A percentile compares a stretch with the other conserved stretches of the same genome.
Evolutionary conservation across 257 asterid genomes (phyloP).

Genomic region (Penstemon newberryi): DNA sequence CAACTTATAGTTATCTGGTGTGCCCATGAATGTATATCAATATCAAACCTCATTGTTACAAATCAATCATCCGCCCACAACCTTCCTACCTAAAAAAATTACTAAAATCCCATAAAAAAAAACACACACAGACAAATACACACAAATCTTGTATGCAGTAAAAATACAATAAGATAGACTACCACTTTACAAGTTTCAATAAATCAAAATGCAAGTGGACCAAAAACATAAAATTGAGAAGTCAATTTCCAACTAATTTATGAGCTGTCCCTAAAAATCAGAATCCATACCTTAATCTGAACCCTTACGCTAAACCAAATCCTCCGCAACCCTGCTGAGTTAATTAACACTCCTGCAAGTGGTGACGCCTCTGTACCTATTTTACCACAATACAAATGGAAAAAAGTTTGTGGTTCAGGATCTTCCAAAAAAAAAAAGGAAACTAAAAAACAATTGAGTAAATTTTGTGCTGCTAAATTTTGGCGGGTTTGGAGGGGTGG

Average conservation of each 20-base stretch:
- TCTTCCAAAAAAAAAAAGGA: not conserved
- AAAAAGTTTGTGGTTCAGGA: constrained; percentile 32
- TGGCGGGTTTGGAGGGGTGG: constrained; percentile 34
- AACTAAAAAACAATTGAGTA: not conserved
- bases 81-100: constrained; percentile 38
- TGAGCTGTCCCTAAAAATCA: constrained; percentile 15
- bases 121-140: constrained; percentile 7
- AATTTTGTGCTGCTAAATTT: constrained; percentile 21
- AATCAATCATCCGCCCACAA: constrained; percentile 49
- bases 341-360: constrained; percentile 29
- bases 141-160: too few species aligned
- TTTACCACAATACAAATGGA: constrained; percentile 21
- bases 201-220: constrained; percentile 28
- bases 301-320: constrained; percentile 22
- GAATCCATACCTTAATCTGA: constrained; percentile 24
- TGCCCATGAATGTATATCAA: constrained; percentile 56
- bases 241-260: constrained; percentile 23
- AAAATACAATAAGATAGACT: constrained; percentile 2
- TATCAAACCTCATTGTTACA: constrained; percentile 43
- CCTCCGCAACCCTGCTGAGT: constrained; percentile 23
- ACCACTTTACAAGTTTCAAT: constrained; percentile 26
- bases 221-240: constrained; percentile 23
- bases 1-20: constrained; percentile 48
- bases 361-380: constrained; percentile 5
- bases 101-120: constrained; percentile 38